Conservation (phyloP, 2,329 filamentous ascomycete species). For the Clonostachys rosea region DNA sequence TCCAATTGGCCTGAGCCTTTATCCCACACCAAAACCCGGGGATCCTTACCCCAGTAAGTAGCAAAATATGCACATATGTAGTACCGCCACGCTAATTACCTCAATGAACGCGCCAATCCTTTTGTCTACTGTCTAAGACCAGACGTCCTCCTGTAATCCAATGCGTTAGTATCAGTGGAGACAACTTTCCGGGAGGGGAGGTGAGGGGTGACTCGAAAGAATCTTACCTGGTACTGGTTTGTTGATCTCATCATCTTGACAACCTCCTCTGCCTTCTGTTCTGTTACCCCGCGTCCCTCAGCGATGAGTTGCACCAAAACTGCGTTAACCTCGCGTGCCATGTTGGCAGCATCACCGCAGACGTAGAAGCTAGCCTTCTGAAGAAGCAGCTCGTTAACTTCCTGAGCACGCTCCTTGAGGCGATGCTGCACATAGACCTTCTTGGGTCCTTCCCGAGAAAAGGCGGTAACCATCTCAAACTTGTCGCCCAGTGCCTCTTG, state of each 20-base stretch:
- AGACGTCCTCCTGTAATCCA: conserved; percentile 59
- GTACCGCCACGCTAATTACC: too few species aligned
- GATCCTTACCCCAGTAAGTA: too few species aligned
- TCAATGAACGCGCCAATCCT: neutral
- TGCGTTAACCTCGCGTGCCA: conserved; percentile 89
- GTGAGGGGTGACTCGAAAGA: neutral
- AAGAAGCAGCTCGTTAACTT: conserved; percentile 82
- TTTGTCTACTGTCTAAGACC: conserved; percentile 33
- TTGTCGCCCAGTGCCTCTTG: conserved; percentile 79
- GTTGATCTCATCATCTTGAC: conserved; percentile 94
- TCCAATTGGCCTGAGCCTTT: too few species aligned
- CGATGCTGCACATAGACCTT: conserved; percentile 98
- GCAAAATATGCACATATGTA: too few species aligned
- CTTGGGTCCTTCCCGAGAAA: conserved; percentile 80
- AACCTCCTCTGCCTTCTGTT: conserved; percentile 88
- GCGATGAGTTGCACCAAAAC: conserved; percentile 84
- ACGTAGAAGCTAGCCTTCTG: conserved; percentile 95
- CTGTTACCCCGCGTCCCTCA: conserved; percentile 74
- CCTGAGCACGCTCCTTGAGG: conserved; percentile 74
- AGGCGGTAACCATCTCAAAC: conserved; percentile 87
- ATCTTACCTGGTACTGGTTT: conserved; percentile 87
- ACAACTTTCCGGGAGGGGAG: neutral
- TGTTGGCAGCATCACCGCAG: conserved; percentile 95
- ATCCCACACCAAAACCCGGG: too few species aligned
- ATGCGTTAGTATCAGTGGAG: neutral